Evolutionary conservation across 1,139 yeast genomes (phyloP).

Genomic region (Suhomyces choctaworum): DNA sequence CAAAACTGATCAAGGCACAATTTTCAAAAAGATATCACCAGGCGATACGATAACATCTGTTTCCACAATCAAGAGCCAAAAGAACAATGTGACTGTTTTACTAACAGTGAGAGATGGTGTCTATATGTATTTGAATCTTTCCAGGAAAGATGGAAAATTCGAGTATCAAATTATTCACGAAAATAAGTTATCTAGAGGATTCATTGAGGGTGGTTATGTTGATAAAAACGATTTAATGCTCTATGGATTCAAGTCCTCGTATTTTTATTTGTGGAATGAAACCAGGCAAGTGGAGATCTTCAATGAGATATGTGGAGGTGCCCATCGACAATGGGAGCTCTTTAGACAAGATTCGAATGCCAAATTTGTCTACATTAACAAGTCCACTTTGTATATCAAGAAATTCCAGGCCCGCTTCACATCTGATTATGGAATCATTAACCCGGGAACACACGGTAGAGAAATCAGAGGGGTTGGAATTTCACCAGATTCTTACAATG

Average conservation of each 20-base stretch:
- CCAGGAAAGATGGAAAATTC: constrained; percentile 15
- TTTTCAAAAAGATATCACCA: constrained; percentile 55
- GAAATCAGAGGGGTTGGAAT: constrained; percentile 73
- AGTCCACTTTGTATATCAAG: constrained; percentile 42
- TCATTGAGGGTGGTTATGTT: constrained; percentile 70
- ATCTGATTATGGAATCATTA: constrained; percentile 29
- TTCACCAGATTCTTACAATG: constrained; percentile 27
- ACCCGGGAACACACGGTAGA: constrained; percentile 82
- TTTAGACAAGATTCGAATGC: constrained; percentile 20
- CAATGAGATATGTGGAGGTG: constrained; percentile 84
- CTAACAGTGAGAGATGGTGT: constrained; percentile 67
- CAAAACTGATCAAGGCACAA: constrained; percentile 21
- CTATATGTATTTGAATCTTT: constrained; percentile 40
- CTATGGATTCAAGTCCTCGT: constrained; percentile 80
- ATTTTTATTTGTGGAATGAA: constrained; percentile 82
- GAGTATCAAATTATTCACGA: constrained; percentile 46
- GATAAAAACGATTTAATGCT: constrained; percentile 50
- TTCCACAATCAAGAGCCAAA: constrained; percentile 30
- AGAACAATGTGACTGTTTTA: constrained; percentile 26
- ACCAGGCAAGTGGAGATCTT: constrained; percentile 69
- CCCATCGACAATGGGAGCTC: constrained; percentile 81
- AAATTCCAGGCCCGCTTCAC: constrained; percentile 23
- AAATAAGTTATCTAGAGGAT: constrained; percentile 72
- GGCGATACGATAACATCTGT: constrained; percentile 79
- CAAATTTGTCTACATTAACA: constrained; percentile 57